Evolutionary conservation across 495 filamentous ascomycete species (phyloP), one percentile per base, ranked within the genome.

Genomic region (Penicillium coffeae): DNA sequence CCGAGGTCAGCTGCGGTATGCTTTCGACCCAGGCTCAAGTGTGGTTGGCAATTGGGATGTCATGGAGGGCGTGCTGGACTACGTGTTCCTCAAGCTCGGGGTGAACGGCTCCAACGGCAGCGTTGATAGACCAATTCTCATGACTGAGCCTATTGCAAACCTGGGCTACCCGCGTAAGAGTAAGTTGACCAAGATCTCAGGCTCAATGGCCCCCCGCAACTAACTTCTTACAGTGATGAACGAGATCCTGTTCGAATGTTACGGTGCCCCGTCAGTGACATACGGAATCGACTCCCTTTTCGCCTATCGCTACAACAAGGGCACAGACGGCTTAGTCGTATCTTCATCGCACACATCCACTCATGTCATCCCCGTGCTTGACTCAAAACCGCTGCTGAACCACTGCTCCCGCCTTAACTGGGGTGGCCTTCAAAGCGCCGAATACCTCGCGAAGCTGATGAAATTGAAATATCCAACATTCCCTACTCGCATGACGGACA

Each of bases 31-130:
- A 3, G 90, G 88, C 16, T 88, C 81, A 36, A 92, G 90, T 47
- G 86, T 98, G 21, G 84, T 97, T 37, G 89, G 87, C 59, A 98
- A 96, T 64, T 98, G 94, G 88, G 93, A 98, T 63, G 90, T 89
- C 13, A 87, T 95, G 82, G 93, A 98, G 63, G 88, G 88, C 27
- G 74, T 96, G 19, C 65, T 98, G 44, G 93, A 98, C 64, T 93
- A 95, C 59, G 73, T 90, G 21, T 97, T 98, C 65, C 70, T 95
- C 38, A 96, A 95, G 69, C 70, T 98, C 32, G 94, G 93, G 10
- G 76, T 96, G 44, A 88, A 95, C 47, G 87, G 85, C 5, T 72
- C 73, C 13, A 67, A 73, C 41, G 89, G 88, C 22, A 77, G 78
- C 7, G 79, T 98, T 32, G 90, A 89, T 50, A 73, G 90, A 58